A percentile compares a stretch with the other conserved stretches of the same genome.
phyloP scores from a whole-genome alignment of 768 basidiomycete genomes.

The Pulveroboletus ravenelii region DNA sequence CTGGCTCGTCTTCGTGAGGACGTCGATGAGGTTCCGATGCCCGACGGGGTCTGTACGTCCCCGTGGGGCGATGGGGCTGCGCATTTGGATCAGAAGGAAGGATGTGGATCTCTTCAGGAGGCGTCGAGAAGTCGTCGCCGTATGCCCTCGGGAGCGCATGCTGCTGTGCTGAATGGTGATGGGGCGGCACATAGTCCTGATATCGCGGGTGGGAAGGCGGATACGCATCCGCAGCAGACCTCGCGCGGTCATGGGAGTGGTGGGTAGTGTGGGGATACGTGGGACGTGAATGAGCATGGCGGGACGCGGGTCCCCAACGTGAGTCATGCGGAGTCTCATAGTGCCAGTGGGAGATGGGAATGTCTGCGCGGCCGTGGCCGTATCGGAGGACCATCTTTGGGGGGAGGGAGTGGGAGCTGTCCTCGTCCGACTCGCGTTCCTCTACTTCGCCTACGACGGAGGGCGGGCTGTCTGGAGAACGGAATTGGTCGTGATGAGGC shows the following conservation, averaged over 20 bases:
- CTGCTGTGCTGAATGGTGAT: constrained; percentile 8
- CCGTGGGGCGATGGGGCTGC: constrained; percentile 29
- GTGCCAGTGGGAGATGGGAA: constrained; percentile 53
- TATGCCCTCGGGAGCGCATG: constrained; percentile 18
- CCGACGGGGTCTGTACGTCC: constrained; percentile 29
- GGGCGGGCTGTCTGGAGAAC: constrained; percentile 58
- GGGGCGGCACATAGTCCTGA: constrained; percentile 17
- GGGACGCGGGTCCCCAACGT: background rate
- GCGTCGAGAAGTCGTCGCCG: constrained; percentile 20
- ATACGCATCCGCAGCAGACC: constrained; percentile 32
- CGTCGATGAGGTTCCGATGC: constrained; percentile 27
- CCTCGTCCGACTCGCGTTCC: constrained; percentile 36
- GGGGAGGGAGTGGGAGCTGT: constrained; percentile 46
- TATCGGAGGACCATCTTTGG: constrained; percentile 72
- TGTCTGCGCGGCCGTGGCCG: constrained; percentile 57
- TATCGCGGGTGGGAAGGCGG: constrained; percentile 31
- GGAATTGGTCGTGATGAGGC: constrained; percentile 34
- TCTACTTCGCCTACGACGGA: constrained; percentile 40
- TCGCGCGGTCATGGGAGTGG: constrained; percentile 34
- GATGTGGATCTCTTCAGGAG: constrained; percentile 61
- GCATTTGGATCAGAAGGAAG: constrained; percentile 46
- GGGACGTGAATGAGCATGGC: constrained; percentile 22
- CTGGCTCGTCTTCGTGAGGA: constrained; percentile 24
- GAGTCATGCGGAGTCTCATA: constrained; percentile 21
- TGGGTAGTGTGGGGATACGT: constrained; percentile 28